Base-by-base conservation (phyloP, 2,329 filamentous ascomycete species). In the Microdochium nivale region DNA sequence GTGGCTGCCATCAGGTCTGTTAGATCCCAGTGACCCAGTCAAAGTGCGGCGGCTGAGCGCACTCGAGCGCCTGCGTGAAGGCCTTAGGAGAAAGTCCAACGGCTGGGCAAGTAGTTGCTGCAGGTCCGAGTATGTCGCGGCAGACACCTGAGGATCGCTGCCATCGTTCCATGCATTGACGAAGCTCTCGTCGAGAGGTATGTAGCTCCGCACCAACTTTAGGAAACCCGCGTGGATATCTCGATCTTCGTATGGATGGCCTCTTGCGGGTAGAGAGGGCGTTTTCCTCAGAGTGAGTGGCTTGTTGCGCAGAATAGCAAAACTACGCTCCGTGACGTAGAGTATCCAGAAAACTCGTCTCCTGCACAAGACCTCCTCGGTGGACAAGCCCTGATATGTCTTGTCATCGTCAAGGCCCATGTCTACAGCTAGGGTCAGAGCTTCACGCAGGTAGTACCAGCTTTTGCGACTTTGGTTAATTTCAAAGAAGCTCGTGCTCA, bases 131-230 rank as follows among this genome's bases (percentile, higher is more conserved):
- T 69, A 70, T 0, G 67, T 70, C 9, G 62, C 58, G 4, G 60
- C 60, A 40, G 60, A 65, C 44, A 69, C 62, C 21, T 59, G 52
- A 46, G 69, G 65, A 43, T 70, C 67, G 21, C 69, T 69, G 3
- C 77, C 72, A 55, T 83, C 80, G 62, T 86, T 86, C 82, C 83
- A 86, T 0, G 82, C 70, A 11, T 77, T 74, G 14, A 86, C 74
- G 58, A 86, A 85, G 1, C 74, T 78, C 56, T 84, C 79, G 59
- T 86, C 80, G 35, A 86, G 78, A 1, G 80, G 80, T 32, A 77
- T 75, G 64, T 82, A 86, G 14, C 83, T 75, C 49, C 78, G 74
- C 46, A 84, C 77, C 11, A 86, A 70, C 55, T 81, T 76, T 32
- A 80, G 69, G 55, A 86, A 83, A 1, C 83, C 82, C 11, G 75